Evolutionary conservation across 2,329 filamentous ascomycete genomes (phyloP).

Genomic region (Phaeoacremonium minimum): DNA sequence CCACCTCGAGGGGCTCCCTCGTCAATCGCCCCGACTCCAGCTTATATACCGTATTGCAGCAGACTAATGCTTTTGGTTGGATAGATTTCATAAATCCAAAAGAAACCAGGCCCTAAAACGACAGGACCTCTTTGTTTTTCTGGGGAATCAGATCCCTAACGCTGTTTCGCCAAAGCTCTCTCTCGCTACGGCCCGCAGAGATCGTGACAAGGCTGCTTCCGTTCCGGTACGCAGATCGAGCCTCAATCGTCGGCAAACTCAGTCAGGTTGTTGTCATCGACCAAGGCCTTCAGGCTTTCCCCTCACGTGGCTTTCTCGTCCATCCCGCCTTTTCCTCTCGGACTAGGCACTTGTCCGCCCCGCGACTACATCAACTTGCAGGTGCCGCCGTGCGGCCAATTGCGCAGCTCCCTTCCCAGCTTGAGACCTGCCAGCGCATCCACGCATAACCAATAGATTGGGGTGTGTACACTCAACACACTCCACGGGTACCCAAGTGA

Average conservation of each 20-base stretch:
- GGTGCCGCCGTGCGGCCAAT: constrained; percentile 52
- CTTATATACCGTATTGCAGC: constrained; percentile 30
- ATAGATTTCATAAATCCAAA: constrained; percentile 28
- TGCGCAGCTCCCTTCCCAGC: constrained; percentile 47
- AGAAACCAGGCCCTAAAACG: constrained; percentile 20
- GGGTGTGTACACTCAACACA: constrained; percentile 40
- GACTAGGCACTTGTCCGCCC: constrained; percentile 25
- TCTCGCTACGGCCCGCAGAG: constrained; percentile 18
- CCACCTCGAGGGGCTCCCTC: constrained; percentile 17
- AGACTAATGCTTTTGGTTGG: constrained; percentile 36
- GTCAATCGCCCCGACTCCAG: constrained; percentile 8
- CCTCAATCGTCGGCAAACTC: too few relatives aligned
- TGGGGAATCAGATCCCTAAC: constrained; percentile 21
- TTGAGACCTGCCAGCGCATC: constrained; percentile 57
- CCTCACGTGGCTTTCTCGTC: constrained; percentile 16
- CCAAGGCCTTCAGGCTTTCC: constrained; percentile 3
- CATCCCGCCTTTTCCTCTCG: too few relatives aligned
- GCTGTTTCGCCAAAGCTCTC: constrained; percentile 27
- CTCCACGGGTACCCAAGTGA: constrained; percentile 38
- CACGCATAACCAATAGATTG: constrained; percentile 56
- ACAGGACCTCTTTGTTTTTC: constrained; percentile 13
- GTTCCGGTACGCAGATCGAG: too few relatives aligned
- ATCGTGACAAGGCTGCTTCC: constrained; percentile 17
- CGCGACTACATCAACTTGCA: constrained; percentile 52
- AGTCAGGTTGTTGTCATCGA: not conserved